These are phyloP conservation scores for Jacaranda mimosifolia DNA, from an alignment of 257 asterid species.

Conservation along the genomic window DNA sequence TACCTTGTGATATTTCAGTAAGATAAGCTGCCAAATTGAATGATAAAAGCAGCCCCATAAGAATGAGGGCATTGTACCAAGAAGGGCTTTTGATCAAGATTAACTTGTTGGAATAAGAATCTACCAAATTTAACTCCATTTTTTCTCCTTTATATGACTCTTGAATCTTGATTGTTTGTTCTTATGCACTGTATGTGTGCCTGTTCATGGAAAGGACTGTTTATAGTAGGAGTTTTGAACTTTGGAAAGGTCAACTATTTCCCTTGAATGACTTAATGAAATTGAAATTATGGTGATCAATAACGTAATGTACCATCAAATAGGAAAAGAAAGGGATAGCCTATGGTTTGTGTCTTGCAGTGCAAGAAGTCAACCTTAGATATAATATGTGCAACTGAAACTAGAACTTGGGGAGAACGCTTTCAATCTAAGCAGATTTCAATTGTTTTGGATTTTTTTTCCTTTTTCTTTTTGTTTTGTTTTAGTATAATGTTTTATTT, in stretches of 20 bases:
- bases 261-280: not conserved
- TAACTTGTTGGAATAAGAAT: conserved; percentile 18
- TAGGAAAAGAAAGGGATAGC: not conserved
- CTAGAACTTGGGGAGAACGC: conserved; percentile 37
- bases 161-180: conserved; percentile 18
- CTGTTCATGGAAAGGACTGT: conserved; percentile 25
- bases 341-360: conserved; percentile 32
- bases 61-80: not conserved
- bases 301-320: not conserved
- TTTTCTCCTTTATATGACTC: conserved; percentile 2
- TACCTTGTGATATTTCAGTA: conserved; percentile 40
- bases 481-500: too few relatives aligned
- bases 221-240: conserved; percentile 27
- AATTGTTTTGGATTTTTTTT: not conserved
- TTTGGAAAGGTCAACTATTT: conserved; percentile 13
- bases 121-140: conserved; percentile 34
- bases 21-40: conserved; percentile 39
- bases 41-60: conserved; percentile 38
- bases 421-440: not conserved
- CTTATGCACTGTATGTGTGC: not conserved
- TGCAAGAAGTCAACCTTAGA: conserved; percentile 43
- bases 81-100: not conserved
- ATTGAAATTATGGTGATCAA: conserved; percentile 10
- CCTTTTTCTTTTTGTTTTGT: not conserved
- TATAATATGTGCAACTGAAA: not conserved